These are phyloP conservation scores for Trichoderma lentiforme DNA, from an alignment of 2,329 filamentous ascomycete genomes.

Conservation along the genomic window DNA sequence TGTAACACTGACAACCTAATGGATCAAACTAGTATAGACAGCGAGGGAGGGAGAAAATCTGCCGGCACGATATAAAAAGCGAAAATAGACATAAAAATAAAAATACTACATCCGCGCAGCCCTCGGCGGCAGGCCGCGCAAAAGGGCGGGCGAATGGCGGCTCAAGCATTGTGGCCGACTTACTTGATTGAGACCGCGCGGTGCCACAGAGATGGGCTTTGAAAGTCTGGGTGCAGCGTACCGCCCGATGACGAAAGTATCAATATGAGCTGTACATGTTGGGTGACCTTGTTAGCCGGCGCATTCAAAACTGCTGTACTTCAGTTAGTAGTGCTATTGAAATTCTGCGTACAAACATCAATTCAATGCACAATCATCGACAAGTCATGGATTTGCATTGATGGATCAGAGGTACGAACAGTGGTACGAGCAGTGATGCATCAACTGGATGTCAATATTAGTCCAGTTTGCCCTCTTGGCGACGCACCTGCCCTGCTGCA, in stretches of 20 bases:
- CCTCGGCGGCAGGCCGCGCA: neutral
- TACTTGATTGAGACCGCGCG: neutral
- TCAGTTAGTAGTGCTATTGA: neutral
- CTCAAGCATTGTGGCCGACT: neutral
- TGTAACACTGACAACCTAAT: neutral
- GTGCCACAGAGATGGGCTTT: neutral
- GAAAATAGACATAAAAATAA: neutral
- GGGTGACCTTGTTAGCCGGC: neutral
- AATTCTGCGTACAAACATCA: neutral
- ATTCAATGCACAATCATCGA: neutral
- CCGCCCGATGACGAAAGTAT: neutral
- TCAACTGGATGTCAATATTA: neutral
- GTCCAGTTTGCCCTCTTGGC: neutral
- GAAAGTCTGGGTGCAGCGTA: neutral
- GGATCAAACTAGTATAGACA: neutral
- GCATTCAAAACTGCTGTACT: neutral
- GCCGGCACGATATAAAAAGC: neutral
- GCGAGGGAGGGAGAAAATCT: neutral
- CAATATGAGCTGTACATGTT: neutral
- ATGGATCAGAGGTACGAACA: neutral
- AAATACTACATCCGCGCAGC: neutral
- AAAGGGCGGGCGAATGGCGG: neutral
- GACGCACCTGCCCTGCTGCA: neutral
- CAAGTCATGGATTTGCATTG: neutral
- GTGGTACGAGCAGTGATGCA: neutral